Evolutionary conservation across 148 eudicot genomes (phyloP).

Genomic region (Arctostaphylos glauca): DNA sequence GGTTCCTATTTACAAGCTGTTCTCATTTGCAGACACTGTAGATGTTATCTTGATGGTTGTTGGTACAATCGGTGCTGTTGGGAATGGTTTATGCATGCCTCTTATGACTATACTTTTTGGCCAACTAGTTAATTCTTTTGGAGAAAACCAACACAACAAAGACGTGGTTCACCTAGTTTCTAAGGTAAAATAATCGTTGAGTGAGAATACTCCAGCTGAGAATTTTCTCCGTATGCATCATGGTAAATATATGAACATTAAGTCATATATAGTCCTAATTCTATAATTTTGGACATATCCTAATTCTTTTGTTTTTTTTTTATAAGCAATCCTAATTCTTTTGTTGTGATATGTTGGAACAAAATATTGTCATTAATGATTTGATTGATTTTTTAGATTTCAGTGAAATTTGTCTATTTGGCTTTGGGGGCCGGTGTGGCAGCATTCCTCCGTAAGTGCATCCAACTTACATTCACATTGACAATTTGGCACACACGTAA

Average conservation of each 20-base stretch:
- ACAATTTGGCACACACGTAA: neutral
- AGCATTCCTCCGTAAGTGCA: constrained; percentile 59
- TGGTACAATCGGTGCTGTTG: constrained; percentile 42
- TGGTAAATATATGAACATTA: too few species aligned
- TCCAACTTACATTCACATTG: too few species aligned
- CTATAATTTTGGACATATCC: constrained; percentile 9
- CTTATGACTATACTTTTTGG: constrained; percentile 43
- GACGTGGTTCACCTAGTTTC: neutral
- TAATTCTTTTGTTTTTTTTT: too few species aligned
- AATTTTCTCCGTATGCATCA: neutral
- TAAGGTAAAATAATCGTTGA: constrained; percentile 1
- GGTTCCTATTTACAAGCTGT: constrained; percentile 48
- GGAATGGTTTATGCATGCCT: constrained; percentile 39
- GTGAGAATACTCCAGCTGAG: neutral
- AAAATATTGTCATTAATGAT: too few species aligned
- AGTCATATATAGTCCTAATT: constrained; percentile 24
- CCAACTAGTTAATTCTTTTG: constrained; percentile 37
- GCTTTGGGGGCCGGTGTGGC: constrained; percentile 47
- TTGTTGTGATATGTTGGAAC: neutral
- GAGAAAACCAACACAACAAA: constrained; percentile 24
- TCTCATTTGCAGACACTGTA: constrained; percentile 39
- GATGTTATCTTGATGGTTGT: constrained; percentile 37
- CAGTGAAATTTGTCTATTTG: constrained; percentile 39
- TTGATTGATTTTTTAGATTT: neutral
- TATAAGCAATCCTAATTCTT: neutral